These are phyloP conservation scores for Lachnellula cervina DNA, from an alignment of 2,329 filamentous ascomycete species.

Conservation along the genomic window DNA sequence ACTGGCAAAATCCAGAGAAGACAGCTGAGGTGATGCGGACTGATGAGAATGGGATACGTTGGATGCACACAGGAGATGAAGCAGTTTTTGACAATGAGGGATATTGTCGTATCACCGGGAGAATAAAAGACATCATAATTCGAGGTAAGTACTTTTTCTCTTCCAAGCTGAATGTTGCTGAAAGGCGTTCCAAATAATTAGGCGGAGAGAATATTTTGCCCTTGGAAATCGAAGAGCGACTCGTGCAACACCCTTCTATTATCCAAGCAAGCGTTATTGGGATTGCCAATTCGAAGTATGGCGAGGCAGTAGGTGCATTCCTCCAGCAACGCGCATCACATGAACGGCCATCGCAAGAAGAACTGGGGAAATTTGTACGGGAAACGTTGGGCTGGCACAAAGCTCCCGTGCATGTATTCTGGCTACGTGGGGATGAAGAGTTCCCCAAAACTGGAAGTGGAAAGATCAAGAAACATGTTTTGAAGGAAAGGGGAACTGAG, in stretches of 20 bases:
- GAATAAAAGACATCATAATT: conserved; percentile 69
- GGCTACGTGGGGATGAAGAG: too few relatives aligned
- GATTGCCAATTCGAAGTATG: conserved; percentile 58
- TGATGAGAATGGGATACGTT: conserved; percentile 32
- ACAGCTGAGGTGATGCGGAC: conserved; percentile 27
- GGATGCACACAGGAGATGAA: conserved; percentile 53
- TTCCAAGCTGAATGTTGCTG: neutral
- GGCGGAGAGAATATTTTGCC: conserved; percentile 57
- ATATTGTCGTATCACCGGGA: conserved; percentile 53
- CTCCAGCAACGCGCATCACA: too few relatives aligned
- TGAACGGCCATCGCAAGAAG: too few relatives aligned
- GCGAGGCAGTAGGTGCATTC: conserved; percentile 24
- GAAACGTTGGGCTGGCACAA: too few relatives aligned
- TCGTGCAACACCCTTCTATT: conserved; percentile 52
- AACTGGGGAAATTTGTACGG: too few relatives aligned
- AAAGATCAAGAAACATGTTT: too few relatives aligned
- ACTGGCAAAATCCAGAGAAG: conserved; percentile 51
- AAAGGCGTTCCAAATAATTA: conserved; percentile 11
- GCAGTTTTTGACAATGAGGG: conserved; percentile 44
- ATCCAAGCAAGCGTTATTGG: conserved; percentile 59
- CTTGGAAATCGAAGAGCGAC: conserved; percentile 64
- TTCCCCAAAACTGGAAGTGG: too few relatives aligned
- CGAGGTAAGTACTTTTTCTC: conserved; percentile 39
- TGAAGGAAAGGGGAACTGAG: too few relatives aligned
- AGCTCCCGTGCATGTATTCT: too few relatives aligned